phyloP scores from a whole-genome alignment of 495 filamentous ascomycete species.

The Xylaria nigripes region DNA sequence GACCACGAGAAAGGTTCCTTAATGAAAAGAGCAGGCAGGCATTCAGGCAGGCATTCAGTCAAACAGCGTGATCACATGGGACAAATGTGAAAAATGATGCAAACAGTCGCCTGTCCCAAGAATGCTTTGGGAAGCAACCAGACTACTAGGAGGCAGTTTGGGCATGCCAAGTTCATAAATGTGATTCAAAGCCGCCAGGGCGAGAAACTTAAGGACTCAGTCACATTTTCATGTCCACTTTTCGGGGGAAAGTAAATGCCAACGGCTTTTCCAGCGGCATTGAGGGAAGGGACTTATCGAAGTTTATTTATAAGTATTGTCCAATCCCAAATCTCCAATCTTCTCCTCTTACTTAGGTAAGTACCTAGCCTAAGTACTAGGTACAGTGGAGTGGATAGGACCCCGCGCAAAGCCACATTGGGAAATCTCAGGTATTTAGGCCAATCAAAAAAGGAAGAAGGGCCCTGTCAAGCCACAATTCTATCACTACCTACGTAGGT shows the following conservation, averaged over 20 bases:
- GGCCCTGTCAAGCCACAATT: too few relatives aligned
- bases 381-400: too few relatives aligned
- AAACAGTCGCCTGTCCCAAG: background rate
- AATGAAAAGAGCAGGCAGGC: background rate
- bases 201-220: background rate
- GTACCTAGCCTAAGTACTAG: too few relatives aligned
- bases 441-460: too few relatives aligned
- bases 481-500: too few relatives aligned
- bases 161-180: background rate
- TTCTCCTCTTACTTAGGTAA: too few relatives aligned
- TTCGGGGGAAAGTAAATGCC: background rate
- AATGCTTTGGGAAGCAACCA: too few relatives aligned
- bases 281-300: background rate
- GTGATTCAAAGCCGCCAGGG: background rate
- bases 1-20: background rate
- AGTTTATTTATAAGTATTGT: too few relatives aligned
- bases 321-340: too few relatives aligned
- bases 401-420: too few relatives aligned
- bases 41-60: background rate
- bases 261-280: conserved; percentile 12
- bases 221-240: background rate
- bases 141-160: background rate
- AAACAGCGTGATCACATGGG: background rate
- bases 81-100: background rate
- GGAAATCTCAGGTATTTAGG: too few relatives aligned